Evolutionary conservation across 352 stramenopile species (phyloP).

Genomic region (Thalassiosira hispida): DNA sequence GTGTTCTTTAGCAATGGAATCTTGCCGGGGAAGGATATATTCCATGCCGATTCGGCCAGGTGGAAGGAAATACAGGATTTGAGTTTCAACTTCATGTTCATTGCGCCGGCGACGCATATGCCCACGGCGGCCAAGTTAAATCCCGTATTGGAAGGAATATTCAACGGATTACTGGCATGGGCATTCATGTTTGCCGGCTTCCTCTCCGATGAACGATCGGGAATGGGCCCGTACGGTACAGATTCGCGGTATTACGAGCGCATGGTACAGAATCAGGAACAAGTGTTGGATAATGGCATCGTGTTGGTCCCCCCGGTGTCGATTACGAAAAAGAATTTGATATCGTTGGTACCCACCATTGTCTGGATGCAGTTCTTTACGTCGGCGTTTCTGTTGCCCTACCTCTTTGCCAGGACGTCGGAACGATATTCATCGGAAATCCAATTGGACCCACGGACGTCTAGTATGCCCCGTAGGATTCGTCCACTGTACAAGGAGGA

Average conservation of each 20-base stretch:
- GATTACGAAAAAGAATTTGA: conserved; percentile 68
- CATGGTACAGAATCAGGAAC: conserved; percentile 41
- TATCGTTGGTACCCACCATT: conserved; percentile 74
- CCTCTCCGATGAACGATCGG: conserved; percentile 77
- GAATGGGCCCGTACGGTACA: conserved; percentile 22
- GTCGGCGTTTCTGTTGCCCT: conserved; percentile 84
- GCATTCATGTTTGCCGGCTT: conserved; percentile 85
- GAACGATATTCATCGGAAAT: conserved; percentile 37
- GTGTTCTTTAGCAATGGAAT: conserved; percentile 83
- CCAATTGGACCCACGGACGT: not conserved
- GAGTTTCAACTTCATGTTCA: conserved; percentile 86
- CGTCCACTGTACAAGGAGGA: conserved; percentile 52
- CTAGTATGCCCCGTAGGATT: conserved; percentile 9
- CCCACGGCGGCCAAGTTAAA: conserved; percentile 77
- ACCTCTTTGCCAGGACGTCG: conserved; percentile 73
- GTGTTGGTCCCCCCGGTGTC: conserved; percentile 42
- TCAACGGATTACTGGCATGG: conserved; percentile 86
- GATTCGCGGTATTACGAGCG: conserved; percentile 37
- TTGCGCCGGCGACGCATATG: conserved; percentile 78
- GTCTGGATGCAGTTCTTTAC: conserved; percentile 88
- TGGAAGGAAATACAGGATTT: conserved; percentile 85
- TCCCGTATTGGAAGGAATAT: conserved; percentile 84
- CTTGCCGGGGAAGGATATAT: conserved; percentile 69
- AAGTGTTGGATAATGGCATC: conserved; percentile 42
- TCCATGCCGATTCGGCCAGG: conserved; percentile 70